These are phyloP conservation scores for Cercospora janseana DNA, from an alignment of 2,329 filamentous ascomycete species.

Conservation along the genomic window DNA sequence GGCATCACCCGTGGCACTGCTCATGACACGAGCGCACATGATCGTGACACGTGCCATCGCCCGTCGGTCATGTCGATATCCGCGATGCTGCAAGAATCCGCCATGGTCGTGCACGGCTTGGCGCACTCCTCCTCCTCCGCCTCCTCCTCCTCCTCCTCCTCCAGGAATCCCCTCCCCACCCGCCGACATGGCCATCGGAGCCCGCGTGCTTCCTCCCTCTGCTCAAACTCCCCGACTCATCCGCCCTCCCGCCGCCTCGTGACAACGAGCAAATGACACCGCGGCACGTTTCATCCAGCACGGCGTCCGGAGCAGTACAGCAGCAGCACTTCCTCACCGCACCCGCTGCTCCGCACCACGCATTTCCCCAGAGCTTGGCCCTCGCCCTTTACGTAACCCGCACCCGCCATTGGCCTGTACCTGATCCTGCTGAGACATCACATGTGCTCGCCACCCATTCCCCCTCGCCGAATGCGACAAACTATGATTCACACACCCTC, in stretches of 20 bases:
- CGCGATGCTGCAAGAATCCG: not conserved
- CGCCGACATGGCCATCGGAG: not conserved
- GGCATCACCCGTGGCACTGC: not conserved
- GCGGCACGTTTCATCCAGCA: not conserved
- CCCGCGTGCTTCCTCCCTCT: not conserved
- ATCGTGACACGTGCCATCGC: not conserved
- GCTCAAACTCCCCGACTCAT: not conserved
- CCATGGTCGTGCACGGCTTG: not conserved
- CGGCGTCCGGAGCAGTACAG: not conserved
- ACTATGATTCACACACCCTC: too few species aligned
- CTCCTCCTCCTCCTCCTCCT: not conserved
- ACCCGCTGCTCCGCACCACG: not conserved
- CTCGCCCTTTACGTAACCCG: not conserved
- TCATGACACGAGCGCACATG: conserved; percentile 7
- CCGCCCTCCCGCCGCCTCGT: not conserved
- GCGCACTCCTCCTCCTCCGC: not conserved
- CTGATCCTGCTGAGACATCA: conserved; percentile 9
- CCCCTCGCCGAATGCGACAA: conserved; percentile 6
- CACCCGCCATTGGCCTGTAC: conserved; percentile 5
- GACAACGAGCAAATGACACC: not conserved
- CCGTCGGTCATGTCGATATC: not conserved
- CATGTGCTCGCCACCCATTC: not conserved
- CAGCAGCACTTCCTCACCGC: not conserved
- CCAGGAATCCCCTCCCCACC: not conserved
- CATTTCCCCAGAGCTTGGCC: not conserved